phyloP scores from a whole-genome alignment of 495 filamentous ascomycete species.

The Darksidea phi region DNA sequence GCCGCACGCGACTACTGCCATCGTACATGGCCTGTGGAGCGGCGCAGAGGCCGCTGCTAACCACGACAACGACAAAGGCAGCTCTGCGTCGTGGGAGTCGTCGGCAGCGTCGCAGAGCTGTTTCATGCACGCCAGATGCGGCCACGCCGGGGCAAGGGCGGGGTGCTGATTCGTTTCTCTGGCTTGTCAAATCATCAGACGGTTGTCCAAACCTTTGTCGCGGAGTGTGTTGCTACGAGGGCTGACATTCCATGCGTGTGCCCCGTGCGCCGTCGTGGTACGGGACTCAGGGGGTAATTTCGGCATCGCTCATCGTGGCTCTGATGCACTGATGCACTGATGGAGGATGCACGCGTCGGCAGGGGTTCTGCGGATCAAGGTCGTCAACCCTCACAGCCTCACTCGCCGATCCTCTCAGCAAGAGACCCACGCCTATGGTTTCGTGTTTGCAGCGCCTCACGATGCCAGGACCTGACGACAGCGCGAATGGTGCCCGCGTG shows the following conservation, averaged over 20 bases:
- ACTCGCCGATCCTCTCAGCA: conserved; percentile 17
- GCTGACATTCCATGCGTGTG: conserved; percentile 13
- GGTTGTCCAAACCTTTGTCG: conserved; percentile 19
- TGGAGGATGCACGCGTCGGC: conserved; percentile 23
- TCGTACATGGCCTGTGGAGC: neutral
- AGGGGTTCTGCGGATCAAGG: conserved; percentile 26
- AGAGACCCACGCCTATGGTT: neutral
- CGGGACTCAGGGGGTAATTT: conserved; percentile 27
- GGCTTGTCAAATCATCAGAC: conserved; percentile 33
- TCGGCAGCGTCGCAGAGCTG: conserved; percentile 29
- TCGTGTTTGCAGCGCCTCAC: conserved; percentile 3
- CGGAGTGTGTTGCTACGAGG: conserved; percentile 22
- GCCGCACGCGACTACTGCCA: too few relatives aligned
- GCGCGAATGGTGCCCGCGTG: neutral
- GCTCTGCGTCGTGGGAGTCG: neutral
- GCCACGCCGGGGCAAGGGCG: neutral
- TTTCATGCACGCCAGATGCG: conserved; percentile 22
- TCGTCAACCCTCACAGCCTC: conserved; percentile 24
- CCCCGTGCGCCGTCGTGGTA: neutral
- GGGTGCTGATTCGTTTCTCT: conserved; percentile 31
- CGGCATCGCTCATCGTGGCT: too few relatives aligned
- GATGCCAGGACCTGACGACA: neutral
- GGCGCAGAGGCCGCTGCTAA: neutral
- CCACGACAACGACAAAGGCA: neutral
- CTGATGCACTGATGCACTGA: too few relatives aligned